Evolutionary conservation across 352 stramenopile species (phyloP), one percentile per base, ranked within the genome.

Genomic region (Globisporangium megalacanthum): DNA sequence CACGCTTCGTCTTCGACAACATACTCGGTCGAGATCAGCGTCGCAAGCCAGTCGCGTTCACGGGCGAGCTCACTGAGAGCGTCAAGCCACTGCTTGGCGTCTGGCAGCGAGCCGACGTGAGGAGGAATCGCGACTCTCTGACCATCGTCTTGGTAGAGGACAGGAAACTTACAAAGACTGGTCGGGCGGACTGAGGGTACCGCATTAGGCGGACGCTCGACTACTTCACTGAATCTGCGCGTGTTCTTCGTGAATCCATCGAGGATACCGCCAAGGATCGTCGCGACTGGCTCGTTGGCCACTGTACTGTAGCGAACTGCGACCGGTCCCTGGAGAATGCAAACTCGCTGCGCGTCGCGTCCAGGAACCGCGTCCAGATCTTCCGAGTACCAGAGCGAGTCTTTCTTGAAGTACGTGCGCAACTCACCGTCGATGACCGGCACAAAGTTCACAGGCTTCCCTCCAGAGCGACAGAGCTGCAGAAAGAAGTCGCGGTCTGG

Each of bases 311-410:
- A 91, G 31, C 80, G 77, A 37, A 92, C 87, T 39, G 87, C 82
- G 6, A 94, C 68, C 1, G 87, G 85, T 6, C 85, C 87, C 44
- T 94, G 82, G 6, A 96, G 79, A 25, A 96, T 84, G 64, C 83
- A 88, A 8, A 93, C 88, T 8, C 86, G 81, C 64, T 92, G 83
- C 11, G 74, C 78, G 58, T 95, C 86, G 25, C 72, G 77, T 47
- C 77, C 75, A 0, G 81, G 83, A 6, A 95, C 80, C 1, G 82
- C 84, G 35, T 95, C 86, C 57, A 95, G 62, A 41, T 95, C 83
- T 60, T 96, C 86, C 42, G 84, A 94, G 73, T 92, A 96, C 88
- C 88, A 96, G 17, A 96, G 62, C 48, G 84, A 95, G 59, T 96
- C 88, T 66, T 93, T 72, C 44, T 58, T 95, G 65, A 95, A 92